These are phyloP conservation scores for Zea luxurians DNA, from an alignment of 176 grass and related monocot genomes.

Conservation along the genomic window DNA sequence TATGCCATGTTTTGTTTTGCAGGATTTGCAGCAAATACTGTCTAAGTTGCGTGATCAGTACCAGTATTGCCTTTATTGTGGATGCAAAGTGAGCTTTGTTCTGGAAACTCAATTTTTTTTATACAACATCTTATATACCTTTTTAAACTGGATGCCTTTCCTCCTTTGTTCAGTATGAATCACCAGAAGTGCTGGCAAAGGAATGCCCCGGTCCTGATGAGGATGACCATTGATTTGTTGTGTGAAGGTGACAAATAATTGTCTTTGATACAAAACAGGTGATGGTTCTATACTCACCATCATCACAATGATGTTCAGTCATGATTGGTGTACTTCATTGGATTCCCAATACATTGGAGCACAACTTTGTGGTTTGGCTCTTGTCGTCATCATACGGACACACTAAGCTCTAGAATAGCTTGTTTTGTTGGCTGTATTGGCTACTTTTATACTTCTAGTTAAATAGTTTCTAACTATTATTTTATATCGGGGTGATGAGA, in stretches of 20 bases:
- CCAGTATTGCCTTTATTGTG: slow-evolving; percentile 83
- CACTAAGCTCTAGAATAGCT: slow-evolving; percentile 12
- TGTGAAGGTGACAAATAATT: slow-evolving; percentile 22
- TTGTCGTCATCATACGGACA: background rate
- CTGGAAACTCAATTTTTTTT: background rate
- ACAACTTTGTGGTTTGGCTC: background rate
- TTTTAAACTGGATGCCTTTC: background rate
- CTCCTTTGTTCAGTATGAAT: slow-evolving; percentile 69
- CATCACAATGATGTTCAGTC: background rate
- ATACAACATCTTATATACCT: background rate
- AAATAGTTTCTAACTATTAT: slow-evolving; percentile 19
- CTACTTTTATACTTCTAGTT: background rate
- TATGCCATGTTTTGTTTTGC: background rate
- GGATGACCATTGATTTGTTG: slow-evolving; percentile 76
- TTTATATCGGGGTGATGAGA: background rate
- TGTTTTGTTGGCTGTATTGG: slow-evolving; percentile 2
- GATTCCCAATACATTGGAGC: slow-evolving; percentile 18
- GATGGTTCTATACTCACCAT: slow-evolving; percentile 8
- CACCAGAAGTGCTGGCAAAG: slow-evolving; percentile 54
- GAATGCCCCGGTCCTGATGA: slow-evolving; percentile 71
- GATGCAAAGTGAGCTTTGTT: slow-evolving; percentile 61
- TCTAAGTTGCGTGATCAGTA: slow-evolving; percentile 64
- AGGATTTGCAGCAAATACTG: slow-evolving; percentile 78
- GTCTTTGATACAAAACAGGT: slow-evolving; percentile 36
- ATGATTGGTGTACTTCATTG: slow-evolving; percentile 10